These are phyloP conservation scores for Musa schizocarpa DNA, from an alignment of 176 grass and related monocot genomes.

Conservation along the genomic window DNA sequence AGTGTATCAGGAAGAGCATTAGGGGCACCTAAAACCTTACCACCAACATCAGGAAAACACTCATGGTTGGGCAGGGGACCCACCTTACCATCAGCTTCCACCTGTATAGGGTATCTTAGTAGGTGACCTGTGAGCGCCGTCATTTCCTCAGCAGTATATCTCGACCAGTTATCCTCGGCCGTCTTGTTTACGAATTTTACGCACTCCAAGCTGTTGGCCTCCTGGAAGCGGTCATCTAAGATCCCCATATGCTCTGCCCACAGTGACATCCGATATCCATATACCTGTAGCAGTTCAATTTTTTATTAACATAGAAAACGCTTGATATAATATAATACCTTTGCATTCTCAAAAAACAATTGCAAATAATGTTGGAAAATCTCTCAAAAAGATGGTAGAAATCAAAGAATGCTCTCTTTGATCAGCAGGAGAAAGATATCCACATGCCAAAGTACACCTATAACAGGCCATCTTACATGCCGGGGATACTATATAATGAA, in stretches of 20 bases:
- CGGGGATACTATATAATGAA: too few species aligned
- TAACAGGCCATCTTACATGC: too few species aligned
- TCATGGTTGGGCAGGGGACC: constrained; percentile 42
- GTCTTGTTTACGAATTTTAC: constrained; percentile 56
- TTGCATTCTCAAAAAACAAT: background rate
- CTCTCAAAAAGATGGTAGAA: background rate
- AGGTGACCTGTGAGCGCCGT: constrained; percentile 55
- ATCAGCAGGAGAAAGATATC: background rate
- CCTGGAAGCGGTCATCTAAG: constrained; percentile 43
- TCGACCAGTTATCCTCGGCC: constrained; percentile 61
- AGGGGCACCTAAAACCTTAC: constrained; percentile 57
- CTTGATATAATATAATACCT: background rate
- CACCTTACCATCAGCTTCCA: constrained; percentile 59
- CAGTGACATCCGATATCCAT: constrained; percentile 79
- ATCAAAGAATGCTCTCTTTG: background rate
- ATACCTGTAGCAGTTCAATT: constrained; percentile 34
- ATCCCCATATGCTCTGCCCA: constrained; percentile 86
- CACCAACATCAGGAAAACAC: constrained; percentile 73
- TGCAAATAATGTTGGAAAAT: background rate
- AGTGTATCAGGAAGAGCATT: constrained; percentile 72
- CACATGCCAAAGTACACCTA: too few species aligned
- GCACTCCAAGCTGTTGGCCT: constrained; percentile 57
- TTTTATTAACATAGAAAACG: background rate
- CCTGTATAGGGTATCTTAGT: constrained; percentile 68
- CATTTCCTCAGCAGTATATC: constrained; percentile 40